A percentile compares a stretch with the other conserved stretches of the same genome.
phyloP scores from a whole-genome alignment of 1,284 basidiomycete genomes.

The Cryptococcus sp. region DNA sequence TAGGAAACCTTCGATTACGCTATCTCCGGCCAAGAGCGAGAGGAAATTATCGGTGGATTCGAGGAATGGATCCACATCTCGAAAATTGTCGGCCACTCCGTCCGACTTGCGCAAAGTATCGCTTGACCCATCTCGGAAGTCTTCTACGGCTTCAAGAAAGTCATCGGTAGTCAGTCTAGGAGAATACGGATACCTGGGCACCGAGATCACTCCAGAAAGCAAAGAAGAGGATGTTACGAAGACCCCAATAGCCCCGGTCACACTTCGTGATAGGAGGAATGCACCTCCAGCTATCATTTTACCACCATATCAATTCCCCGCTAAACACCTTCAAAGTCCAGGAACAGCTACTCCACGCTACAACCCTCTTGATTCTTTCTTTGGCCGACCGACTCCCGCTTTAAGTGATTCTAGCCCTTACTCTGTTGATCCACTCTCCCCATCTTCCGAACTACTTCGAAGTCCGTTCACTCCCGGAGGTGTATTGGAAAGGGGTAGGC shows the following conservation, averaged over 20 bases:
- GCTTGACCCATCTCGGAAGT: background rate
- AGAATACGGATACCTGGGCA: conserved; percentile 34
- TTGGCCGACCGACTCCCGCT: background rate
- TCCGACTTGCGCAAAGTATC: background rate
- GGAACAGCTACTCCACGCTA: conserved; percentile 1
- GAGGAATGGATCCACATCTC: conserved; percentile 1
- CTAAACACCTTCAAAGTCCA: conserved; percentile 1
- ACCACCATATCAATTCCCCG: conserved; percentile 15
- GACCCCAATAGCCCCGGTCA: conserved; percentile 1
- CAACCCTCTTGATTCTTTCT: conserved; percentile 7
- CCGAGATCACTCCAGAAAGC: too few relatives aligned
- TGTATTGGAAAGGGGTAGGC: conserved; percentile 26
- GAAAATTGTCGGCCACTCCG: background rate
- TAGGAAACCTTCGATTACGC: background rate
- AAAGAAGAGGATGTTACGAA: conserved; percentile 26
- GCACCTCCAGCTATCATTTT: conserved; percentile 19
- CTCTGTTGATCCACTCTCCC: background rate
- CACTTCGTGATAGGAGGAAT: conserved; percentile 2
- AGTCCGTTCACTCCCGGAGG: conserved; percentile 3
- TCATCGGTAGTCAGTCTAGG: conserved; percentile 27
- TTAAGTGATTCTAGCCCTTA: conserved; percentile 2
- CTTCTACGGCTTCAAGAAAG: conserved; percentile 2
- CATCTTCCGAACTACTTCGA: background rate
- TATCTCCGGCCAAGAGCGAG: conserved; percentile 4
- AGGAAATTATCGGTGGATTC: background rate